Evolutionary conservation across 345 rosid genomes (phyloP), one percentile per base, ranked within the genome.

Genomic region (Moricandia arvensis): DNA sequence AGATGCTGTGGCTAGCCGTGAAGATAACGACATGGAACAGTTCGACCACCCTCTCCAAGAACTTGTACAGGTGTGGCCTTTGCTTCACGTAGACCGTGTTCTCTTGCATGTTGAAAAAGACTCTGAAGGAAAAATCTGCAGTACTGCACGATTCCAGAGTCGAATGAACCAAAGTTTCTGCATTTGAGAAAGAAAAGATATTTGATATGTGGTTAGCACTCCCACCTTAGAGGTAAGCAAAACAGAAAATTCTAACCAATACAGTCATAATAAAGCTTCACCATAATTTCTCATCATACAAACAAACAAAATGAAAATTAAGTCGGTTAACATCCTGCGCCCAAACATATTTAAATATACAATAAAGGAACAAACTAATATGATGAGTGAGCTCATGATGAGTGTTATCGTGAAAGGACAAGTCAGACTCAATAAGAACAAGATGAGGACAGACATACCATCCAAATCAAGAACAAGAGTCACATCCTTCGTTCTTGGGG

Each of bases 111-210:
- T 93, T 89, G 88, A 91, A 93, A 71, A 91, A 88, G 63, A 91
- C 96, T 77, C 76, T 81, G 73, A 93, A 91, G 49, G 91, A 87
- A 84, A 93, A 93, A 85, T 93, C 93, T 18, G 93, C 92, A 85
- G 72, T 88, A 58, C 76, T 86, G 79, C 92, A 87, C 21, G 84
- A 81, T 76, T 93, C 93, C 83, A 91, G 74, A 37, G 96, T 85
- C 62, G 98, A 93, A 82, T 93, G 98, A 69, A 93, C 93, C 8
- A 93, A 88, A 70, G 98, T 93, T 86, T 93, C 98, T 93, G 91
- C 87, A 82, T 34, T 73, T 55, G 41, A 43, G 35, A 33, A 0
- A 43, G 51, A 59, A 51, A 37, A 2, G 0, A 72, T 8, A 47
- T 16, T 16, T 24, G 26, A n/a, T n/a, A n/a, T n/a, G n/a, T n/a